Conservation (phyloP, 2,329 filamentous ascomycete genomes). For the Talaromyces sp. region DNA sequence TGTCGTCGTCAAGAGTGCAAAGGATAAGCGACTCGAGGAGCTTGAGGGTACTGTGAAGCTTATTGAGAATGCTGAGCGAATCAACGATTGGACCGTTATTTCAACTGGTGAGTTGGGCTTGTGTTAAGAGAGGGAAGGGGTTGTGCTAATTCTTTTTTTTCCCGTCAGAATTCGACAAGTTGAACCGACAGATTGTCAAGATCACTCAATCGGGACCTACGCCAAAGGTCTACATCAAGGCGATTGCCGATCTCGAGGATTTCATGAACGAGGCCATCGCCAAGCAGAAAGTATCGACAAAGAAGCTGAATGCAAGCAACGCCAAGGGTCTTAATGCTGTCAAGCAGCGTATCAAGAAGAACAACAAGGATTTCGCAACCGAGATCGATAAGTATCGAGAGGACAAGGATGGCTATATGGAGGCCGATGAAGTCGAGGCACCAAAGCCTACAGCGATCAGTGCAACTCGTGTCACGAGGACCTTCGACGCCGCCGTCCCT, state of each 20-base stretch:
- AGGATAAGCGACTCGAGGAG: conserved; percentile 95
- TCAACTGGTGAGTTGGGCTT: conserved; percentile 64
- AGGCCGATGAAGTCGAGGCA: conserved; percentile 67
- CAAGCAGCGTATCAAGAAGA: conserved; percentile 98
- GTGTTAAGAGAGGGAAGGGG: not conserved
- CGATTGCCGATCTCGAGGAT: conserved; percentile 88
- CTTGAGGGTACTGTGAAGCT: conserved; percentile 81
- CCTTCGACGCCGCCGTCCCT: conserved; percentile 41
- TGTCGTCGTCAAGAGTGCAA: conserved; percentile 90
- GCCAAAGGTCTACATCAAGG: conserved; percentile 89
- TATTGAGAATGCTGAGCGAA: conserved; percentile 97
- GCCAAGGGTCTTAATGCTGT: conserved; percentile 92
- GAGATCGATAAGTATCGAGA: conserved; percentile 84
- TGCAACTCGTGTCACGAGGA: conserved; percentile 35
- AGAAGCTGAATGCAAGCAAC: conserved; percentile 98
- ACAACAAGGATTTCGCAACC: conserved; percentile 86
- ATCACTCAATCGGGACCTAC: conserved; percentile 69
- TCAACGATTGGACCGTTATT: conserved; percentile 94
- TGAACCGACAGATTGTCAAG: conserved; percentile 80
- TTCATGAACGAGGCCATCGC: conserved; percentile 87
- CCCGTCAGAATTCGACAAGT: conserved; percentile 80
- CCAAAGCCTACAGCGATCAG: conserved; percentile 47
- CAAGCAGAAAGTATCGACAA: conserved; percentile 91
- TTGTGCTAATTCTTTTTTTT: not conserved
- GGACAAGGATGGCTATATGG: conserved; percentile 83